Evolutionary conservation across 768 basidiomycete genomes (phyloP).

Genomic region (Russula sp.): DNA sequence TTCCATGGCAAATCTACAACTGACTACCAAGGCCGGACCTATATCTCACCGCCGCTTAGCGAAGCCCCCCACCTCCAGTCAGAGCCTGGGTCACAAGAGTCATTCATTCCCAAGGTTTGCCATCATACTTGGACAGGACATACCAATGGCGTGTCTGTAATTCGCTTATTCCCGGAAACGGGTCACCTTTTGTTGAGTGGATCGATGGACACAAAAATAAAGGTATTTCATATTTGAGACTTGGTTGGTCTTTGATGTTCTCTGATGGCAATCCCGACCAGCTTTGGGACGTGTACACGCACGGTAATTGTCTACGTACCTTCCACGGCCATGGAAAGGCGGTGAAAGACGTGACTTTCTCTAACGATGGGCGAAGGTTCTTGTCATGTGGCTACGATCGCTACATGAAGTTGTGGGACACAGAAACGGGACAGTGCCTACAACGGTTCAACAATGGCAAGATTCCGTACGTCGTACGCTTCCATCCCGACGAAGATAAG

Average conservation of each 20-base stretch:
- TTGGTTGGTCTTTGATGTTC: background rate
- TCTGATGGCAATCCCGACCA: conserved; percentile 27
- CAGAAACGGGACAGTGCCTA: conserved; percentile 95
- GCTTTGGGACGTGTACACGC: conserved; percentile 98
- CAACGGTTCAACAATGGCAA: conserved; percentile 97
- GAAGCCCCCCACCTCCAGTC: conserved; percentile 78
- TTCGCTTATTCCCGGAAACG: conserved; percentile 86
- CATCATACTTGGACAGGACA: conserved; percentile 99
- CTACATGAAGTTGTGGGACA: conserved; percentile 99
- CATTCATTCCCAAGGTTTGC: conserved; percentile 91
- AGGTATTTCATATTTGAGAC: conserved; percentile 41
- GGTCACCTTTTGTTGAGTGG: conserved; percentile 91
- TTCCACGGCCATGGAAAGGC: conserved; percentile 97
- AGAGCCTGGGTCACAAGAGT: conserved; percentile 80
- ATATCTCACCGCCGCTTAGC: conserved; percentile 88
- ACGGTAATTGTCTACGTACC: conserved; percentile 92
- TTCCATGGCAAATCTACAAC: conserved; percentile 97
- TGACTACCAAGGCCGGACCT: conserved; percentile 97
- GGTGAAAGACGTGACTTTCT: conserved; percentile 93
- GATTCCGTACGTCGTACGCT: conserved; percentile 90
- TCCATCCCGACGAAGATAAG: conserved; percentile 95
- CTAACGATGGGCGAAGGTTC: conserved; percentile 86
- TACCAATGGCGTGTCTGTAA: conserved; percentile 90
- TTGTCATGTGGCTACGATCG: conserved; percentile 92
- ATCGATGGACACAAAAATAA: conserved; percentile 98